A percentile compares a stretch with the other conserved stretches of the same genome.
Evolutionary conservation across 768 basidiomycete species (phyloP).

Genomic region (Cantharellus anzutake): DNA sequence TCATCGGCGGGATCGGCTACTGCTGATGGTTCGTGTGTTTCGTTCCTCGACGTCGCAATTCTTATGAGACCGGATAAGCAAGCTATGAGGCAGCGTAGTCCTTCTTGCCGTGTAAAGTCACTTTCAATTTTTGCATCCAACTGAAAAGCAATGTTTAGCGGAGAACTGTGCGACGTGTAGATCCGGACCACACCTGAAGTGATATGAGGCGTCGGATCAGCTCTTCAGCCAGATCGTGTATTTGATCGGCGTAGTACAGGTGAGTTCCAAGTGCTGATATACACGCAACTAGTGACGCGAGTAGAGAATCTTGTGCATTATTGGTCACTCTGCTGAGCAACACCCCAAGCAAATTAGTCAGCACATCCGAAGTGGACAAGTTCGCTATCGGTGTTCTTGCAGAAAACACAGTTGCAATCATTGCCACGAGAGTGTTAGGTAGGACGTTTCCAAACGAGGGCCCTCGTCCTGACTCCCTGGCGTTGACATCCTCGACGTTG

Average conservation of each 20-base stretch:
- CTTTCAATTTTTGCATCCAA: slow-evolving; percentile 13
- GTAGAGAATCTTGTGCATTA: slow-evolving; percentile 40
- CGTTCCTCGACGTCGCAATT: background rate
- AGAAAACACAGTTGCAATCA: slow-evolving; percentile 71
- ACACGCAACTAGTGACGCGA: slow-evolving; percentile 51
- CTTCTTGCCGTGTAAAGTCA: slow-evolving; percentile 35
- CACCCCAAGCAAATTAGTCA: slow-evolving; percentile 56
- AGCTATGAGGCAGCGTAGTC: slow-evolving; percentile 49
- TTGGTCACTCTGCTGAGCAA: slow-evolving; percentile 50
- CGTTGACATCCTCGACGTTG: slow-evolving; percentile 23
- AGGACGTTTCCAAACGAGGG: too few species aligned
- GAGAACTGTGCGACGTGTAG: background rate
- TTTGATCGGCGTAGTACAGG: slow-evolving; percentile 91
- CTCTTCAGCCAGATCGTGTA: slow-evolving; percentile 78
- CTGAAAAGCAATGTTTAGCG: background rate
- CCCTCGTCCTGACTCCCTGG: too few species aligned
- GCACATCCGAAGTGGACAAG: slow-evolving; percentile 75
- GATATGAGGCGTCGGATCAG: slow-evolving; percentile 53
- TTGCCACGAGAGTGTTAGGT: slow-evolving; percentile 29
- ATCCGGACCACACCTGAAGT: slow-evolving; percentile 28
- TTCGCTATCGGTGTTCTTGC: slow-evolving; percentile 72
- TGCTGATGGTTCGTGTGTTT: background rate
- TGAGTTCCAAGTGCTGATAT: slow-evolving; percentile 75
- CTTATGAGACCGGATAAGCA: slow-evolving; percentile 48
- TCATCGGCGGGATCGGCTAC: background rate